A percentile compares a stretch with the other conserved stretches of the same genome.
Evolutionary conservation across 768 basidiomycete species (phyloP).

Genomic region (Terana coerulea): DNA sequence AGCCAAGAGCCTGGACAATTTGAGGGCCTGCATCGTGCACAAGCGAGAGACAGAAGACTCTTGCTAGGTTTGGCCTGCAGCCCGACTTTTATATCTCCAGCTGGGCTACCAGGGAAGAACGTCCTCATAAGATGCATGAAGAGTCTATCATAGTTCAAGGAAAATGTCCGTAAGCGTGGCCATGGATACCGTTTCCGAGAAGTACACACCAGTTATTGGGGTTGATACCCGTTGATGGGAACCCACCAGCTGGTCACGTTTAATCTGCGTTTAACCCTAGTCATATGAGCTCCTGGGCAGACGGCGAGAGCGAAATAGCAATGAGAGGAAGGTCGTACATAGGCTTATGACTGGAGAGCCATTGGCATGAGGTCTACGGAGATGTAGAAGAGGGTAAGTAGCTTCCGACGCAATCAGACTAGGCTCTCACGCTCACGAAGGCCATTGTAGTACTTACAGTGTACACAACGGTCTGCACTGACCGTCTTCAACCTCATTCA

Average conservation of each 20-base stretch:
- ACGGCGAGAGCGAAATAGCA: neutral
- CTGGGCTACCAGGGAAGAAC: constrained; percentile 30
- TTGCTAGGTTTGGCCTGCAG: too few species aligned
- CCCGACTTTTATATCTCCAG: too few species aligned
- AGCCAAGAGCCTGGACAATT: neutral
- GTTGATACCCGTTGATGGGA: too few species aligned
- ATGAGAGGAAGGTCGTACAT: neutral
- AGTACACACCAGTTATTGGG: too few species aligned
- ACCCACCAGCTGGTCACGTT: constrained; percentile 26
- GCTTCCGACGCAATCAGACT: neutral
- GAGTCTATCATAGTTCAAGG: neutral
- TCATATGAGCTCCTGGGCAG: neutral
- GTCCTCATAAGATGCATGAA: constrained; percentile 18
- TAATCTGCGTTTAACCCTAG: too few species aligned
- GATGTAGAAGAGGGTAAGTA: neutral
- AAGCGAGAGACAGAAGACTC: constrained; percentile 20
- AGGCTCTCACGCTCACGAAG: neutral
- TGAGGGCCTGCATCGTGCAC: neutral
- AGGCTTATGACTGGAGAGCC: neutral
- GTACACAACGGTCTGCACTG: neutral
- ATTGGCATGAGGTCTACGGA: neutral
- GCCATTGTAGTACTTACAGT: neutral
- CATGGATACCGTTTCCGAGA: too few species aligned
- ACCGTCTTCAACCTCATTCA: neutral
- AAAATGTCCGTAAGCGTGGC: neutral